These are phyloP conservation scores for Mucor irregularis DNA, from an alignment of 371 early-diverging fungal genomes.

Conservation along the genomic window DNA sequence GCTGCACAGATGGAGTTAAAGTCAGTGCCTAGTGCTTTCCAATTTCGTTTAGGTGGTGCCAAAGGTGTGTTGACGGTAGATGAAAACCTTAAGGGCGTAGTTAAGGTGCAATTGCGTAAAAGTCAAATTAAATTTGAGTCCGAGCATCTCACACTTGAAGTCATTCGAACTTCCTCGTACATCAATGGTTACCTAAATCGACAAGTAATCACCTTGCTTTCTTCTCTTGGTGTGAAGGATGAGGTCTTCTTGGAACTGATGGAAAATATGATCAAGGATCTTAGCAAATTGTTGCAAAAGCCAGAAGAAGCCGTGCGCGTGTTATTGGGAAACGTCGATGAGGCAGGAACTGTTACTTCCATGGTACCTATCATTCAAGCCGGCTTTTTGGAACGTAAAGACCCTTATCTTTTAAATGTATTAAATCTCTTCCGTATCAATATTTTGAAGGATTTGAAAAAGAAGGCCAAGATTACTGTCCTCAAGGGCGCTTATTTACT, in stretches of 20 bases:
- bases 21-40: constrained; percentile 70
- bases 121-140: constrained; percentile 76
- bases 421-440: constrained; percentile 56
- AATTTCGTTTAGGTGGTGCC: constrained; percentile 80
- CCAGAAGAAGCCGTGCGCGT: constrained; percentile 49
- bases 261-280: constrained; percentile 39
- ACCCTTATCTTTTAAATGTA: constrained; percentile 61
- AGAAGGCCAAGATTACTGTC: constrained; percentile 70
- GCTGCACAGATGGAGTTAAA: constrained; percentile 51
- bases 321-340: constrained; percentile 54
- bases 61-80: constrained; percentile 72
- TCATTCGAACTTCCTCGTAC: constrained; percentile 56
- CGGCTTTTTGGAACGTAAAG: constrained; percentile 55
- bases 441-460: constrained; percentile 63
- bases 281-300: constrained; percentile 47
- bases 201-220: constrained; percentile 70
- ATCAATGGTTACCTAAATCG: constrained; percentile 71
- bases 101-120: constrained; percentile 59
- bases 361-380: constrained; percentile 58
- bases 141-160: constrained; percentile 58
- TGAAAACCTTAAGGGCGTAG: constrained; percentile 22
- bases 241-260: constrained; percentile 54
- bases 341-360: constrained; percentile 52
- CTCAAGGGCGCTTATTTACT: constrained; percentile 68
- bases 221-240: constrained; percentile 65